Base-by-base conservation (phyloP, 805 yeast genomes). In the Saturnispora quitensis region DNA sequence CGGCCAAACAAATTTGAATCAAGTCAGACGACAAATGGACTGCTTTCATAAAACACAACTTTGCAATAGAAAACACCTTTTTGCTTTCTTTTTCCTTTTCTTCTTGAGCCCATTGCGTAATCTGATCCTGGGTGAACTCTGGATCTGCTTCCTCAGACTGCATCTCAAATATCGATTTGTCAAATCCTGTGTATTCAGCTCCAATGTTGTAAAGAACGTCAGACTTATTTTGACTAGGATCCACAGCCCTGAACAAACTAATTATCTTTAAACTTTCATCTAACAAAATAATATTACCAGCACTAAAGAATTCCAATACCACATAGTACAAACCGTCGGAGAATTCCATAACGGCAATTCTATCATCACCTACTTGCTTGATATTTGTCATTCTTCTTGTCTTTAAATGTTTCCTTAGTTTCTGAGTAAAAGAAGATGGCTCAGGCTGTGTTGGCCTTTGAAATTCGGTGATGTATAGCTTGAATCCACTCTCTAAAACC, bases 221-320 rank as follows among this genome's bases (percentile, higher is more conserved):
- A 60, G 82, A 78, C 50, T 86, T 95, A 34, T 79, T 79, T 31
- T 53, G 53, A 7, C 43, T 42, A 22, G 46, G 34, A 20, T 55
- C 58, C 9, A 89, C 97, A 22, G 84, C 70, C 67, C 97, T 79
- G 62, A 86, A 90, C 28, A 89, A 68, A 0, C 91, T 73, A 60
- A 89, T 59, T 48, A 90, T 89, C 59, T 77, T 81, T 54, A 73
- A 66, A 20, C 82, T 76, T 28, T 79, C 75, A 65, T 91, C 95
- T 55, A 91, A 72, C 20, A 91, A 72, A 18, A 91, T 71, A 50
- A 91, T 78, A 63, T 91, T 91, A 27, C 99, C 99, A 3, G 97
- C 97, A 63, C 97, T 86, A 70, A 90, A 91, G 61, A 91, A 91
- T 66, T 91, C 99, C 50, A 91, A 67, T 0, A 88, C 96, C 56